Evolutionary conservation across 139 green algal genomes (phyloP), one percentile per base, ranked within the genome.

Genomic region (Volvox reticuliferus): DNA sequence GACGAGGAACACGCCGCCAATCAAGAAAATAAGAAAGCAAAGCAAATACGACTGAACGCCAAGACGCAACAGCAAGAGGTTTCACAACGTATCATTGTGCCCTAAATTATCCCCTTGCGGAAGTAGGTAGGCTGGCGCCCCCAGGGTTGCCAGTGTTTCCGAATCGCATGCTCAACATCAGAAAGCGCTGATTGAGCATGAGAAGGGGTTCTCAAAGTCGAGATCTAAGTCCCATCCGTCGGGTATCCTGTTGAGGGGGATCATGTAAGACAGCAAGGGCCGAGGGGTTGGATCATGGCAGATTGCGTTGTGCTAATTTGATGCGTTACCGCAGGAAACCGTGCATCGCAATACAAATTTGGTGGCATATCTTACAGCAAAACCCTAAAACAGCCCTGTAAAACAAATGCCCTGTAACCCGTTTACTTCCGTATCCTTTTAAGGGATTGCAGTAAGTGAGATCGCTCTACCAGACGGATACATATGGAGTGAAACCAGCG

Each of bases 141-240:
- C 14, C 24, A 28, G 24, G 71, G 71, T 9, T 33, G 71, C 28
- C 71, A 32, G 30, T 79, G 71, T 18, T 79, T 79, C 71, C 24
- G 35, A 30, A 30, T 21, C 71, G 75, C 30, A 81, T 81, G 75
- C 75, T 81, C 37, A 63, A 32, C 24, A 12, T 84, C 32, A 84
- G 22, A 84, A 90, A 12, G 86, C 86, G 28, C 37, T 83, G 50
- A 90, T 90, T 24, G 86, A 90, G 86, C 86, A 90, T 13, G 86
- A 90, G 50, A 90, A 90, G 2, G 86, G 86, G 55, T 90, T 83
- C 86, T 83, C 86, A 20, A 90, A 90, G 30, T 90, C 86, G 5
- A 90, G 30, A 55, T 90, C 86, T 30, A 90, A 30, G 44, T 90
- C 86, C 86, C 86, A 90, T 5, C 86, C 86, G 17, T 90, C 86